phyloP scores from a whole-genome alignment of 345 rosid species.

The Crucihimalaya himalaica region DNA sequence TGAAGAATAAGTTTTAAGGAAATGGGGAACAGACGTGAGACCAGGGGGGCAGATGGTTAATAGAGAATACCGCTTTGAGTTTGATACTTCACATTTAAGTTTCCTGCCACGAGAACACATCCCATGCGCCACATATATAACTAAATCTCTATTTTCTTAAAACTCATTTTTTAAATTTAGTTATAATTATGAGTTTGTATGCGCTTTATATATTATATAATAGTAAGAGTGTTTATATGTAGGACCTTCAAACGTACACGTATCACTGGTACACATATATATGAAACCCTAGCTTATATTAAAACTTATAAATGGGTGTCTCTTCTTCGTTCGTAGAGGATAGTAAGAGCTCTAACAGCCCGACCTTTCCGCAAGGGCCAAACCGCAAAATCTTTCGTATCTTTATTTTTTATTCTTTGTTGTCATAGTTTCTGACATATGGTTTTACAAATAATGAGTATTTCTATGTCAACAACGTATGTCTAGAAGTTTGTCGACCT shows the following conservation, averaged over 20 bases:
- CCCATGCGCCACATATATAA: conserved; percentile 37
- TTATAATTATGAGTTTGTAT: neutral
- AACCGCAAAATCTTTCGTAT: conserved; percentile 40
- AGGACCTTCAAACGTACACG: conserved; percentile 21
- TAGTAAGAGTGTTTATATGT: neutral
- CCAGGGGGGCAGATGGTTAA: neutral
- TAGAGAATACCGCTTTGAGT: conserved; percentile 11
- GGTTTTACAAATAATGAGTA: conserved; percentile 15
- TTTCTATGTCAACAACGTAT: conserved; percentile 27
- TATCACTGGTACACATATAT: conserved; percentile 11
- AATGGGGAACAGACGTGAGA: conserved; percentile 26
- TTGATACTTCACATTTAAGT: neutral
- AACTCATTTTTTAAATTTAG: neutral
- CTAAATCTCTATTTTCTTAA: neutral
- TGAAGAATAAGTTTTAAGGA: conserved; percentile 6
- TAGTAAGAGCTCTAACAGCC: conserved; percentile 20
- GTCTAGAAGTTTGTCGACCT: conserved; percentile 14
- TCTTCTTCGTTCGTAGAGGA: conserved; percentile 29
- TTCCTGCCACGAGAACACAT: conserved; percentile 29
- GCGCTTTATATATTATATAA: neutral
- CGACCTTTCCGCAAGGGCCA: conserved; percentile 35
- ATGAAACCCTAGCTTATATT: conserved; percentile 13
- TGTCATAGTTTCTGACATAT: conserved; percentile 27
- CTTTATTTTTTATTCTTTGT: neutral
- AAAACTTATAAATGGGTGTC: conserved; percentile 11